These are phyloP conservation scores for Tolypocladium capitatum DNA, from an alignment of 2,329 filamentous ascomycete species.

Conservation along the genomic window DNA sequence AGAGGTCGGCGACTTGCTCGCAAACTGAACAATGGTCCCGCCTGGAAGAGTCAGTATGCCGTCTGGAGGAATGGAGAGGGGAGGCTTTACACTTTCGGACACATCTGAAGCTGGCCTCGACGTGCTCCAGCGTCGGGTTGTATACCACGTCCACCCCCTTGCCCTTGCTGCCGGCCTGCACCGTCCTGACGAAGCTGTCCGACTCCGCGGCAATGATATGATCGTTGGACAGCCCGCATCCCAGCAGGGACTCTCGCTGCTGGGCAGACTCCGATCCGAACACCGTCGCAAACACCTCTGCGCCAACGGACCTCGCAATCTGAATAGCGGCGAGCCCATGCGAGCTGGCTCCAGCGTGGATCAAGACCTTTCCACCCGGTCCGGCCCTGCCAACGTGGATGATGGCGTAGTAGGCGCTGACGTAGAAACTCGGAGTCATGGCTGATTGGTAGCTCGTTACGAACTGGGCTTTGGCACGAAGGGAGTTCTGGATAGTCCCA, in stretches of 20 bases:
- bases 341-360: slow-evolving; percentile 30
- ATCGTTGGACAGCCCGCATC: slow-evolving; percentile 18
- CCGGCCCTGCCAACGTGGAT: slow-evolving; percentile 15
- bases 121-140: slow-evolving; percentile 26
- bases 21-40: slow-evolving; percentile 20
- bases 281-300: slow-evolving; percentile 29
- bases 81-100: slow-evolving; percentile 21
- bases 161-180: slow-evolving; percentile 19
- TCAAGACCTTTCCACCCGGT: slow-evolving; percentile 21
- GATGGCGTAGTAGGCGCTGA: slow-evolving; percentile 31
- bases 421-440: slow-evolving; percentile 23
- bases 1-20: slow-evolving; percentile 10
- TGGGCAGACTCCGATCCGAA: slow-evolving; percentile 11
- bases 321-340: slow-evolving; percentile 30
- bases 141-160: slow-evolving; percentile 30
- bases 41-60: slow-evolving; percentile 7
- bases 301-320: slow-evolving; percentile 22
- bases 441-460: slow-evolving; percentile 15
- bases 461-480: slow-evolving; percentile 21
- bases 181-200: slow-evolving; percentile 17
- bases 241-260: slow-evolving; percentile 24
- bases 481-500: slow-evolving; percentile 21
- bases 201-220: slow-evolving; percentile 25
- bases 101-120: slow-evolving; percentile 19
- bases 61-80: background rate